These are phyloP conservation scores for Candida nitratophila DNA, from an alignment of 805 yeast species.

Conservation along the genomic window DNA sequence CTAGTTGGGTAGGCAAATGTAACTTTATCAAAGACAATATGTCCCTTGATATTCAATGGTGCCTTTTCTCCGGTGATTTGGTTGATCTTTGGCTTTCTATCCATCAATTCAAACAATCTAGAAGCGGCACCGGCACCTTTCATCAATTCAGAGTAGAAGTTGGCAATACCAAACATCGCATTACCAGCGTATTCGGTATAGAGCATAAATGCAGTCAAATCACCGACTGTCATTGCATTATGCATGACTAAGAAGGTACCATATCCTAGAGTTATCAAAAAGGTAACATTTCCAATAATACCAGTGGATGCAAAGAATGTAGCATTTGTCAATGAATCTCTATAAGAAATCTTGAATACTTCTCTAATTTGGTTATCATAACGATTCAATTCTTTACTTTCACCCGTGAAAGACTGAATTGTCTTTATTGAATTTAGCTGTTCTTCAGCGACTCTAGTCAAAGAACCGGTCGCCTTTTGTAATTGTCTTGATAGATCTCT, in stretches of 20 bases:
- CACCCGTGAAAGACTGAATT: slow-evolving; percentile 88
- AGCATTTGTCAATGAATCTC: slow-evolving; percentile 78
- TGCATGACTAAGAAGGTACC: slow-evolving; percentile 75
- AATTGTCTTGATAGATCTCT: slow-evolving; percentile 67
- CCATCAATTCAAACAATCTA: slow-evolving; percentile 80
- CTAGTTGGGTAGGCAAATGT: slow-evolving; percentile 82
- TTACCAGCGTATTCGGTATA: slow-evolving; percentile 92
- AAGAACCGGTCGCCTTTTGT: slow-evolving; percentile 79
- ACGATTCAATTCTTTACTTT: slow-evolving; percentile 64
- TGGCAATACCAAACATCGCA: slow-evolving; percentile 85
- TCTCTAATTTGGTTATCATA: slow-evolving; percentile 67
- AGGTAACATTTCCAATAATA: slow-evolving; percentile 73
- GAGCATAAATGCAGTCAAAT: slow-evolving; percentile 87
- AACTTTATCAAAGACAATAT: slow-evolving; percentile 61
- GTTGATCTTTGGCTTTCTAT: slow-evolving; percentile 67
- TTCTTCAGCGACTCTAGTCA: slow-evolving; percentile 90
- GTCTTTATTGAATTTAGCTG: slow-evolving; percentile 80
- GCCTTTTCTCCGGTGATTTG: slow-evolving; percentile 56
- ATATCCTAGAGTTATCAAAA: slow-evolving; percentile 65
- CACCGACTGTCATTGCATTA: slow-evolving; percentile 80
- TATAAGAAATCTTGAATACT: slow-evolving; percentile 63
- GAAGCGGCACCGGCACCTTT: slow-evolving; percentile 97
- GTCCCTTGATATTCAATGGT: slow-evolving; percentile 34
- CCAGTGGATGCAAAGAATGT: slow-evolving; percentile 76
- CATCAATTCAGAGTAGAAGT: slow-evolving; percentile 89